Evolutionary conservation across 2,329 filamentous ascomycete species (phyloP).

Genomic region (Talaromyces funiculosus): DNA sequence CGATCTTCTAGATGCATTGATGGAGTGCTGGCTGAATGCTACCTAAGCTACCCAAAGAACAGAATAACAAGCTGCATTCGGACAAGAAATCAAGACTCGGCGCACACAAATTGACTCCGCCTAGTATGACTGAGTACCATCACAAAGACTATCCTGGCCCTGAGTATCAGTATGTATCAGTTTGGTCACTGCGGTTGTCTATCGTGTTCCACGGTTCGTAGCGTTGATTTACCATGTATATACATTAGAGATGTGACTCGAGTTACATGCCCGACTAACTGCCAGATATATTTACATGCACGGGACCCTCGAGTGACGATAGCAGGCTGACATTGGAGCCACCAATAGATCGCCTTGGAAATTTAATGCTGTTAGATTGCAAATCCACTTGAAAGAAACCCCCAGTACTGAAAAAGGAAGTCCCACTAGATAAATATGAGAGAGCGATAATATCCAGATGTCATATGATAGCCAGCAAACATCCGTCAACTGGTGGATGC

Average conservation of each 20-base stretch:
- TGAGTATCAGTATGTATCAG: not conserved
- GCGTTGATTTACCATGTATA: too few species aligned
- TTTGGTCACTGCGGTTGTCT: not conserved
- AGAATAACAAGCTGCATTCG: conserved; percentile 4
- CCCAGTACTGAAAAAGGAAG: not conserved
- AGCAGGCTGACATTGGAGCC: not conserved
- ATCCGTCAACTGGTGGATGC: not conserved
- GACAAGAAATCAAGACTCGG: conserved; percentile 3
- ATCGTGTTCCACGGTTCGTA: too few species aligned
- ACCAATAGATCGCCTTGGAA: not conserved
- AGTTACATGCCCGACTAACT: not conserved
- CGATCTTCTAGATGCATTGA: not conserved
- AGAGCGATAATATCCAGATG: too few species aligned
- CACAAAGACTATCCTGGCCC: not conserved
- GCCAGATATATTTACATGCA: not conserved
- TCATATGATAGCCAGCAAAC: not conserved
- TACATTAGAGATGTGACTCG: not conserved
- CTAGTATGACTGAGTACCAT: conserved; percentile 3
- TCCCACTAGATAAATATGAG: not conserved
- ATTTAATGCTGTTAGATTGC: not conserved
- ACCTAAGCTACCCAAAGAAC: not conserved
- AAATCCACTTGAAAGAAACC: not conserved
- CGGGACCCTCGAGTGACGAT: not conserved
- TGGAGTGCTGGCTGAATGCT: not conserved
- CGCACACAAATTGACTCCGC: not conserved